Conservation (phyloP, 768 basidiomycete genomes). For the Sporobolomyces phaffii region DNA sequence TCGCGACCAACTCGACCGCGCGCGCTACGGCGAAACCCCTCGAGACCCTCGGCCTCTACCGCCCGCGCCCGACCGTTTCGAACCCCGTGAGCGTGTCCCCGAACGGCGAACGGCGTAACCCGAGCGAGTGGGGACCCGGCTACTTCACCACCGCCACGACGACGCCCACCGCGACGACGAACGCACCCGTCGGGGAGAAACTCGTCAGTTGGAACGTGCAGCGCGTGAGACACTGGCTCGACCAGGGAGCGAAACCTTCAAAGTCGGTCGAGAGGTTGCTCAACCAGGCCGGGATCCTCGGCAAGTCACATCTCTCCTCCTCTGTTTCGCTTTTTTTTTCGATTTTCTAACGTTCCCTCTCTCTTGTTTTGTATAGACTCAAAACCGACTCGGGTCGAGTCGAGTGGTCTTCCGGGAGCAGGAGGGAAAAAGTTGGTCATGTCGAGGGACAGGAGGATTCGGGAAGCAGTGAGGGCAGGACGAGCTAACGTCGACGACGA, state of each 20-base stretch:
- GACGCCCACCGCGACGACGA: no score
- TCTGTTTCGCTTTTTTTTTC: neutral
- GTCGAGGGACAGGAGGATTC: constrained; percentile 21
- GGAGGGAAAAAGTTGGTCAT: neutral
- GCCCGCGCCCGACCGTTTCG: constrained; percentile 53
- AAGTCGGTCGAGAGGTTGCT: constrained; percentile 69
- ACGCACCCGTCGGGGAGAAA: constrained; percentile 50
- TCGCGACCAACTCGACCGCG: constrained; percentile 67
- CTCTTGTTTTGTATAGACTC: no score
- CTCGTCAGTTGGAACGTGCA: constrained; percentile 83
- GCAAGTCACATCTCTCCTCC: neutral
- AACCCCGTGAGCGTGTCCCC: constrained; percentile 66
- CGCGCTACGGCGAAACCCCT: constrained; percentile 80
- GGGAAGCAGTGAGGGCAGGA: constrained; percentile 14
- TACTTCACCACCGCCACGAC: neutral
- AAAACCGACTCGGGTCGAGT: no score
- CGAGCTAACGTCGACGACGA: no score
- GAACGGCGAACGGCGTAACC: neutral
- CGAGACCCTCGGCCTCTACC: constrained; percentile 80
- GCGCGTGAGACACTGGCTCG: constrained; percentile 83
- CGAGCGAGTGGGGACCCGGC: constrained; percentile 44
- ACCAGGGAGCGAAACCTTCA: constrained; percentile 74
- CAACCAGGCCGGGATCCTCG: constrained; percentile 59
- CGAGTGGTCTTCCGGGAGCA: no score
- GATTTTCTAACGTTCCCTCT: no score